Base-by-base conservation (phyloP, 176 grass and related monocot genomes). In the Oryza coarctata region DNA sequence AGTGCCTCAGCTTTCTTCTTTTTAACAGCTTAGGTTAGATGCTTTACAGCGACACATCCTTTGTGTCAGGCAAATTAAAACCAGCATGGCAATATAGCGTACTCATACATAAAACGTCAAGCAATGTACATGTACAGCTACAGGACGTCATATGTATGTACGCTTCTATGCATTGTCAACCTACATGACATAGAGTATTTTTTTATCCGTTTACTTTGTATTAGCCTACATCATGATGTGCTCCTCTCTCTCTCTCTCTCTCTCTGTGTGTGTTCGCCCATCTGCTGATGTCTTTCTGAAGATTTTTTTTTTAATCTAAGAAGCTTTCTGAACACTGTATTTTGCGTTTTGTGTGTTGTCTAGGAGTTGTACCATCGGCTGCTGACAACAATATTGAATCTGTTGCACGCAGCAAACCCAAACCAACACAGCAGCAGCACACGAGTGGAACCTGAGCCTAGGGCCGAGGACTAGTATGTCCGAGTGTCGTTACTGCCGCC, bases 381-480 rank as follows among this genome's bases (percentile, higher is more conserved):
- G 44, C 35, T 57, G 20, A 28, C 72, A 81, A 77, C 65, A 43
- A 82, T 23, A 47, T 67, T 82, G 83, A 86, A 73, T 3, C 78
- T 86, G 88, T 82, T 78, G 66, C 73, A 14, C 3, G 75, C 45
- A 28, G 75, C 61, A 83, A 18, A 44, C 18, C 62, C 78, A 49
- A 40, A 65, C 58, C 66, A 9, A 60, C 55, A 18, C 83, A 71
- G 32, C 30, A 71, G 32, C 30, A 78, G 79, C 79, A 49, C 83
- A 90, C 61, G 83, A 79, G 40, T 73, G 79, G 79, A 78, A 78
- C 60, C 82, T 70, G 30, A 73, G 79, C 83, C 73, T 86, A 73
- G 83, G 44, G 86, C 28, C 10, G 15, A 22, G 87, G 25, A 58
- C 4, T 55, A 36, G 11, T 75, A 45, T 86, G 79, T 62, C 44